Evolutionary conservation across 176 grass and related monocot genomes (phyloP), one percentile per base, ranked within the genome.

Genomic region (Aegilops sharonensis): DNA sequence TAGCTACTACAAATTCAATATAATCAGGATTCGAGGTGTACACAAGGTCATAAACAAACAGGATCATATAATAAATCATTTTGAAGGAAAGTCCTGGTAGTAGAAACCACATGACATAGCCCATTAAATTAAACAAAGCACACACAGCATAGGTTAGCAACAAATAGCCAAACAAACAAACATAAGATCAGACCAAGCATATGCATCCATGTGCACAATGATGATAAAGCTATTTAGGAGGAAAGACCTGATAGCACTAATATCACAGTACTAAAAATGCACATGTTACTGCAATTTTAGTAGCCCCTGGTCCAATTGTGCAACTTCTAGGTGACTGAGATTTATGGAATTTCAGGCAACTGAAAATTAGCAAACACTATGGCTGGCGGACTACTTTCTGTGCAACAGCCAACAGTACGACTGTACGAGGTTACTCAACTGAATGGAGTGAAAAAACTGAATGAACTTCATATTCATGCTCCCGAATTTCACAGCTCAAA

Each of bases 391-490:
- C 13, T 47, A 48, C 72, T 48, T 62, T 72, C 10, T 42, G 12
- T 1, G 13, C 72, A 75, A 30, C 43, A 75, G 6, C 15, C 66
- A 72, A 50, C 32, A n/a, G 23, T 71, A 70, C 29, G 23, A 83
- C 32, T 13, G 23, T 71, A 70, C 29, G 23, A 83, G n/a, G 9
- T 74, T 29, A 62, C 35, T 52, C 52, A 57, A 3, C 21, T 59
- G 32, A 73, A 80, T 52, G n/a, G 4, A 8, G 6, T 81, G 56
- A 34, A 73, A 72, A 56, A 60, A 60, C 70, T 69, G 64, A 86
- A 85, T 68, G 34, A 66, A 86, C 62, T 11, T 81, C 69, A 75
- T 23, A 73, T 21, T 71, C 56, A 4, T 23, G 48, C 39, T 24
- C 23, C 30, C 23, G 50, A 78, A 14, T 68, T 34, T 40, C 9